A percentile compares a stretch with the other conserved stretches of the same genome.
phyloP scores from a whole-genome alignment of 441 rosid species.

The Corymbia citriodora region DNA sequence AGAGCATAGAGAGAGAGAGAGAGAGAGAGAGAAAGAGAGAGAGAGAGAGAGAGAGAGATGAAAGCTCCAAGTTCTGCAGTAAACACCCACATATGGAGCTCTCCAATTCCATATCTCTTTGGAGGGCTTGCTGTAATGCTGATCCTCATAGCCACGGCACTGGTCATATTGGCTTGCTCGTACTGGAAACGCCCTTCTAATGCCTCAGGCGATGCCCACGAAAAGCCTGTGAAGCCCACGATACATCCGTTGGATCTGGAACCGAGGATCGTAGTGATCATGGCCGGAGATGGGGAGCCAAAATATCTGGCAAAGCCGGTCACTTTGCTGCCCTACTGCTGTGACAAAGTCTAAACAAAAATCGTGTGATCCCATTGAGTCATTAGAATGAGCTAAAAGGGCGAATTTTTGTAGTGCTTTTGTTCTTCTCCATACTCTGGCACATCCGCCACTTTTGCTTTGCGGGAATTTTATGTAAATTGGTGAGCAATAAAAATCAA shows the following conservation, averaged over 20 bases:
- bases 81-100: background rate
- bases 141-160: background rate
- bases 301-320: constrained; percentile 43
- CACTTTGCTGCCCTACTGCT: background rate
- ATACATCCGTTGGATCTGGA: background rate
- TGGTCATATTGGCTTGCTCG: background rate
- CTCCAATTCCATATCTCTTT: constrained; percentile 5
- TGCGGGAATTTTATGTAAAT: background rate
- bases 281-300: constrained; percentile 65
- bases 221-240: background rate
- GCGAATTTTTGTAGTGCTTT: background rate
- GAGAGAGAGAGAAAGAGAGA: background rate
- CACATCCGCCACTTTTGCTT: background rate
- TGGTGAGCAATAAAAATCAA: background rate
- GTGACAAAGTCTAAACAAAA: background rate
- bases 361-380: background rate
- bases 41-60: constrained; percentile 4
- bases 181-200: background rate
- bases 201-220: background rate
- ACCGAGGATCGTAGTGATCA: constrained; percentile 47
- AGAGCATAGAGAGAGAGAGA: background rate
- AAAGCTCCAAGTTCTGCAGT: background rate
- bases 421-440: background rate
- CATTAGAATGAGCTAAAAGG: background rate
- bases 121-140: background rate